Evolutionary conservation across 1,284 basidiomycete genomes (phyloP).

Genomic region (Hymenochaete sp.): DNA sequence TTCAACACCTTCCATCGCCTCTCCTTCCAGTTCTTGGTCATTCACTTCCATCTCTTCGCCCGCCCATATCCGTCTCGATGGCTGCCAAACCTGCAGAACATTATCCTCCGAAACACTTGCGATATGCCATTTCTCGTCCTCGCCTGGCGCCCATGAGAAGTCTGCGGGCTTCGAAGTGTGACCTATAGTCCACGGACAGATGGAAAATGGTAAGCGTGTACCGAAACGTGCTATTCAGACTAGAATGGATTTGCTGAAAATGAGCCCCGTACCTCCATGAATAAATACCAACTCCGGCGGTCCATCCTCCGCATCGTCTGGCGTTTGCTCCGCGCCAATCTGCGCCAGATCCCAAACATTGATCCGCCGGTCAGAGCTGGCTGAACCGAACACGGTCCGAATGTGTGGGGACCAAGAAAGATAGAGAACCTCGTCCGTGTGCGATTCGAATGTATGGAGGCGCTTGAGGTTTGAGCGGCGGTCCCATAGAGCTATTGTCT

Average conservation of each 20-base stretch:
- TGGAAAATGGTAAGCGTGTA: constrained; percentile 7
- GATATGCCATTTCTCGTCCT: constrained; percentile 68
- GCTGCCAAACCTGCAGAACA: constrained; percentile 83
- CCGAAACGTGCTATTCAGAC: background rate
- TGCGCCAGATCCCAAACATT: constrained; percentile 93
- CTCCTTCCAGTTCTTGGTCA: constrained; percentile 61
- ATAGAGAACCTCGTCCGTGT: constrained; percentile 92
- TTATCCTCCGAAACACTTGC: constrained; percentile 80
- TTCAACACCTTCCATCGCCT: constrained; percentile 63
- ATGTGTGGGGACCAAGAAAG: constrained; percentile 94
- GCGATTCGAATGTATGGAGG: constrained; percentile 87
- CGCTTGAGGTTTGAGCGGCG: constrained; percentile 73
- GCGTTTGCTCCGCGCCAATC: constrained; percentile 94
- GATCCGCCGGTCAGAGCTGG: constrained; percentile 85
- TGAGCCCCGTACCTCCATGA: constrained; percentile 61
- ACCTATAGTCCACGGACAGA: constrained; percentile 37
- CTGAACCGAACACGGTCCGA: constrained; percentile 85
- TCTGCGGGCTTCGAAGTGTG: constrained; percentile 77
- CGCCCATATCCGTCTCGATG: constrained; percentile 80
- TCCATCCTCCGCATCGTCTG: constrained; percentile 97
- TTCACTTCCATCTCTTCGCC: constrained; percentile 73
- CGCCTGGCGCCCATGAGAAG: constrained; percentile 77
- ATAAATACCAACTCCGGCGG: constrained; percentile 90
- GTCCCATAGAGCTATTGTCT: constrained; percentile 91
- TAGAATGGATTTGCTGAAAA: background rate